Conservation (phyloP, 106 monocot species). For the Amphibolis antarctica region DNA sequence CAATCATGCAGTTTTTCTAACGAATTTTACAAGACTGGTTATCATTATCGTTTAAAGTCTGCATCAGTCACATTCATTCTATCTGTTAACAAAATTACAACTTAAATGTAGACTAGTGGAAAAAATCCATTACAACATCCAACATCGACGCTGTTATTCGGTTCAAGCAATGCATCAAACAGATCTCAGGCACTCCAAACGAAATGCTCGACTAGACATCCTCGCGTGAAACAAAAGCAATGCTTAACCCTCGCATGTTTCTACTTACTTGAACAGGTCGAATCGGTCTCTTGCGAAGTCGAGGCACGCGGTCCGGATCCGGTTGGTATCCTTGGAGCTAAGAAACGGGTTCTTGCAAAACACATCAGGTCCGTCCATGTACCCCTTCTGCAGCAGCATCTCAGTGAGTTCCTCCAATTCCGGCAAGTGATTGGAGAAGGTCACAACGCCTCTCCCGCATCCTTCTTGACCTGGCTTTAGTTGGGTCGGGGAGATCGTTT, state of each 20-base stretch:
- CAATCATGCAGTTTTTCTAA: no score
- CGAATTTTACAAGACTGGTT: no score
- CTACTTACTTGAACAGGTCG: slow-evolving; percentile 44
- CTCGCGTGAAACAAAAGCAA: not conserved
- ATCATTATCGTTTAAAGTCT: no score
- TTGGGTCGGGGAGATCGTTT: not conserved
- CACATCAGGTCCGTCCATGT: slow-evolving; percentile 21
- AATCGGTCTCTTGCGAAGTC: slow-evolving; percentile 45
- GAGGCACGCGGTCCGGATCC: slow-evolving; percentile 65
- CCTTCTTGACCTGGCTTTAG: not conserved
- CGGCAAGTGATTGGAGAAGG: slow-evolving; percentile 43
- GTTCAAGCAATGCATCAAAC: slow-evolving; percentile 6
- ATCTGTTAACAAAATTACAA: not conserved
- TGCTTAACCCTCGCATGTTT: not conserved
- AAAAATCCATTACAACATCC: not conserved
- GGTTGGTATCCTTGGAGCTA: slow-evolving; percentile 40
- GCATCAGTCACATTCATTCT: no score
- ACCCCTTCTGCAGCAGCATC: slow-evolving; percentile 42
- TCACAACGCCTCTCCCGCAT: not conserved
- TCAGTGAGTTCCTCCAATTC: slow-evolving; percentile 70
- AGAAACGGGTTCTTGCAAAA: slow-evolving; percentile 1
- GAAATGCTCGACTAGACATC: not conserved
- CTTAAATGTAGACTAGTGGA: not conserved
- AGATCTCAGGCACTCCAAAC: not conserved
- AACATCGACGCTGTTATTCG: not conserved